Conservation (phyloP, 345 rosid species). For the Populus davidiana region DNA sequence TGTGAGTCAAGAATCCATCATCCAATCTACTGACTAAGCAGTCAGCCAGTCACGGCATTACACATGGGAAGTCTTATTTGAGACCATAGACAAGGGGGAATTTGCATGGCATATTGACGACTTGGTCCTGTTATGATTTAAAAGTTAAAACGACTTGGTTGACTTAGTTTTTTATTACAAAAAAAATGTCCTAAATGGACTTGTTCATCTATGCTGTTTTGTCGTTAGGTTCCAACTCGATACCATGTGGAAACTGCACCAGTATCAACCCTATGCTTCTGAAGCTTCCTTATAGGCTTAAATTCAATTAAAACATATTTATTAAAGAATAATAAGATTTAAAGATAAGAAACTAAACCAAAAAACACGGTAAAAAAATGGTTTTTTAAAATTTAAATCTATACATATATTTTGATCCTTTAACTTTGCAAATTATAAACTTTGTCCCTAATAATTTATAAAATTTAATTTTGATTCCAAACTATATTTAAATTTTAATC, state of each 20-base stretch:
- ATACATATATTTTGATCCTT: too few relatives aligned
- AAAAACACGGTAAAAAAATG: too few relatives aligned
- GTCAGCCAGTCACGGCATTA: not conserved
- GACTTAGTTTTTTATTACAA: not conserved
- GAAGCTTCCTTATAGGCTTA: too few relatives aligned
- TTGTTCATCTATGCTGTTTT: not conserved
- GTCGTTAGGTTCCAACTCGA: not conserved
- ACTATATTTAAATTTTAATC: too few relatives aligned
- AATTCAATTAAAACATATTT: too few relatives aligned
- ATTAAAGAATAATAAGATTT: too few relatives aligned
- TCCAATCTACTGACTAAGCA: not conserved
- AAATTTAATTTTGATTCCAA: too few relatives aligned
- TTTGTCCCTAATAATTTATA: too few relatives aligned
- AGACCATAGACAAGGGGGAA: not conserved
- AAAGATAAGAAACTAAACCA: too few relatives aligned
- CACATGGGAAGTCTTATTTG: not conserved
- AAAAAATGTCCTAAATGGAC: not conserved
- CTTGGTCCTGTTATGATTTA: not conserved
- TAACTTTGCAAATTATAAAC: too few relatives aligned
- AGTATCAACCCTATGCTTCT: not conserved
- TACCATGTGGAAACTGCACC: conserved; percentile 1
- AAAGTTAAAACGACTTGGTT: not conserved
- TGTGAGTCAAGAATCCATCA: not conserved
- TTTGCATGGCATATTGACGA: too few relatives aligned
- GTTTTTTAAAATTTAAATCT: too few relatives aligned